Base-by-base conservation (phyloP, 179 eudicot genomes). In the Spergularia azorica region DNA sequence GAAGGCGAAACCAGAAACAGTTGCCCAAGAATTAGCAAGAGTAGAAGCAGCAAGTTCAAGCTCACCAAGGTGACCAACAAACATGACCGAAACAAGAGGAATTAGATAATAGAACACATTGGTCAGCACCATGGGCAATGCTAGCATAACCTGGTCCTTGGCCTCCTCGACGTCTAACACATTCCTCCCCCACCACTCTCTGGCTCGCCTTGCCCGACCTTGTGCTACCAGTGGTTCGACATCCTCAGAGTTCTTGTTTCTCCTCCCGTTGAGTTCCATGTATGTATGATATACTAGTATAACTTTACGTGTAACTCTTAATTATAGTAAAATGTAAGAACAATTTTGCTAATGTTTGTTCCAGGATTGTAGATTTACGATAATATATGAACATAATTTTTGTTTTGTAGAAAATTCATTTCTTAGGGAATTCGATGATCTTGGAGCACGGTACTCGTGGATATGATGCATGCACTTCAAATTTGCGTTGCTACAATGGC, bases 1-100 rank as follows among this genome's bases (percentile, higher is more conserved):
- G 80, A 90, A 80, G 54, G 91, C 76, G 16, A 88, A 79, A 46
- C 94, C 91, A 41, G 90, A 73, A 73, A 85, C 89, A 12, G 77
- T 80, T 55, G 90, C 87, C 90, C 88, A 88, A 0, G 91, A 87
- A 72, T 88, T 86, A 52, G 90, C 94, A 46, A 90, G 91, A 69
- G 86, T 88, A 8, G 94, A 58, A 16, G 76, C 84, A 46, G 91
- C 90, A 36, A 90, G 91, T 67, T 90, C 78, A 39, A 85, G 86
- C 2, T 87, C 84, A 6, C 91, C 93, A 39, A 86, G 88, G 72
- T 90, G 94, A 71, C 90, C 94, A 15, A 88, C 86, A 43, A 88
- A 90, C 93, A 90, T 88, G 39, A 88, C 94, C 1, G 91, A 83
- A 41, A 85, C 72, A 6, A 90, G 36, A 12, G 88, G 86, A 13